Base-by-base conservation (phyloP, 2,329 filamentous ascomycete species). In the Sphaerulina musiva region DNA sequence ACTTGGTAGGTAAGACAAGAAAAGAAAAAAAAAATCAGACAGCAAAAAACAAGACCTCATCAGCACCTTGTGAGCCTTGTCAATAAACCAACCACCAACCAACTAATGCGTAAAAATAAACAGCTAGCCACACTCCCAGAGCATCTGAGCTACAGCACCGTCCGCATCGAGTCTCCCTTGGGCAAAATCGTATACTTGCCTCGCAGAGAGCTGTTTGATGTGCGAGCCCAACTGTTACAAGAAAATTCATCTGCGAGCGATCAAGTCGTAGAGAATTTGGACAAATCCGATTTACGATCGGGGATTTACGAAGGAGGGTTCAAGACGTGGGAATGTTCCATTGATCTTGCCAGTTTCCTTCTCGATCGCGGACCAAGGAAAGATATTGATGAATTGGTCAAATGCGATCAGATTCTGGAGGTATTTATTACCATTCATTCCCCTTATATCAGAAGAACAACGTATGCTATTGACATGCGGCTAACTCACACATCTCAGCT, bases 321-420 rank as follows among this genome's bases (percentile, higher is more conserved):
- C 74, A 93, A 93, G 74, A 91, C 86, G 64, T 93, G 88, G 88
- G 88, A 93, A 73, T 91, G 87, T 72, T 89, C 85, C 56, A 77
- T 90, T 49, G 88, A 93, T 68, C 76, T 93, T 14, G 86, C 88
- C 48, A 87, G 83, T 66, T 81, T 86, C 46, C 66, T 78, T 1
- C 68, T 78, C 1, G 75, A 77, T 50, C 71, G 74, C 6, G 76
- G 76, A 4, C 75, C 74, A 0, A 64, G 75, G 6, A 76, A 75
- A 59, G 73, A 76, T 59, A 68, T 78, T 48, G 76, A 78, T 55
- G 76, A 78, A 57, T 61, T 79, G 7, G 66, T 71, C 14, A 63
- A 74, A 44, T 77, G 76, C 17, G 66, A 75, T 46, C 77, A 81
- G 58, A 69, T 78, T 7, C 64, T 79, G 12, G 77, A 79, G 62